Base-by-base conservation (phyloP, 2,329 filamentous ascomycete genomes). In the Chaetomiaceae sp. region DNA sequence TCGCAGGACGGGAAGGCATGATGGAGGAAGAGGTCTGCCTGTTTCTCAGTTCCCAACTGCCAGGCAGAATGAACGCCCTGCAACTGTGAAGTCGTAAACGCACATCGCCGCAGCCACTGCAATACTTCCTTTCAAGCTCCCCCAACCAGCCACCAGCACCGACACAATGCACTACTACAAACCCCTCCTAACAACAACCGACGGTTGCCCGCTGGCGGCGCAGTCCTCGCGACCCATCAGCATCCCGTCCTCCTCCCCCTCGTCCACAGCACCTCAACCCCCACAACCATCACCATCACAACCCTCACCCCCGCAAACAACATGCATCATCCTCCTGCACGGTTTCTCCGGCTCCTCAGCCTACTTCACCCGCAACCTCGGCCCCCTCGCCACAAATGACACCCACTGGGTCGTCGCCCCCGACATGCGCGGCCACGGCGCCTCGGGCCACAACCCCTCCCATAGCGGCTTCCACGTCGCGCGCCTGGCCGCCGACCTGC, bases 311-410 rank as follows among this genome's bases (percentile, higher is more conserved):
- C n/a, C n/a, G n/a, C n/a, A n/a, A n/a, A n/a, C 44, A 33, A 51
- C 39, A 17, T 62, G 62, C 53, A 57, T 68, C 45, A 51, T 69
- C 30, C 60, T 69, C 30, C 56, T 69, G 37, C 67, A 69, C 52
- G 67, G 67, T 49, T 69, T 69, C 57, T 66, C 63, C 53, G 66
- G 67, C 12, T 66, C 62, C n/a, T 64, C 62, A 15, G 58, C 55
- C 27, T 69, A 69, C 53, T 69, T 68, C 55, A 49, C 51, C 29
- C 62, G 61, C 51, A 69, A 68, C 57, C 56, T 56, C 48, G 41
- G 42, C 11, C 47, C 52, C 3, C 58, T 69, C 6, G 22, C 22
- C 9, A 48, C 50, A n/a, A n/a, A n/a, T 19, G 35, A 49, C 6
- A 30, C 50, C 30, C 53, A 60, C 51, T 69, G 66, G 66, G 62